Base-by-base conservation (phyloP, 2,329 filamentous ascomycete genomes). In the Xylariales sp. region DNA sequence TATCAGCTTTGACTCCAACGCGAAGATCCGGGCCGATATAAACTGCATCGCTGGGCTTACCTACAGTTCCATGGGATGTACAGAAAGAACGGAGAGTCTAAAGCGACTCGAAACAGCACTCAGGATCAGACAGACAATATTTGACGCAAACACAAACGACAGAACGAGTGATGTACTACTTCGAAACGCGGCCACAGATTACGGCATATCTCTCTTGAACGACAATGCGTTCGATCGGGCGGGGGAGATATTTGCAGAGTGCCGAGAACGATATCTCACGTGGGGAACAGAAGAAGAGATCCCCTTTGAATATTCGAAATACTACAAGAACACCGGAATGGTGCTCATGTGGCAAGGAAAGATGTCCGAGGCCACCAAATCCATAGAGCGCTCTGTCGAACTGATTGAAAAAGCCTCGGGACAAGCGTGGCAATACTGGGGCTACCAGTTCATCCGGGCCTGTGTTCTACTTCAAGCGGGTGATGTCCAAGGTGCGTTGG, bases 291-390 rank as follows among this genome's bases (percentile, higher is more conserved):
- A 48, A 25, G 43, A 46, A 1, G 35, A 46, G 18, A 42, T 44
- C 18, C 49, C 50, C 3, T 52, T 46, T 19, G 50, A 52, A 38
- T 47, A 52, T 37, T 44, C 47, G 24, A 52, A 52, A 36, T 52
- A 50, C 33, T 50, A 52, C 38, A 33, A 42, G 38, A 46, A 49
- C 35, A 37, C 41, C 32, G 40, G 44, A 8, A 16, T 45, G 3
- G 44, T 49, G n/a, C 41, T 20, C 22, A 43, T 49, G 35, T 46
- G 44, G 22, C 18, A 31, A 18, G 41, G 33, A 9, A 28, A 48
- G n/a, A 31, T n/a, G 9, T 8, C 8, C 7, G 14, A 9, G 14
- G 8, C 29, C 15, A 32, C 15, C 15, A 15, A 10, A 14, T 32
- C 7, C 15, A 8, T 9, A 32, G 29, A 32, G 9, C 9, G 15